These are phyloP conservation scores for Pinus albicaulis DNA, from an alignment of 75 land plant genomes.

Conservation along the genomic window DNA sequence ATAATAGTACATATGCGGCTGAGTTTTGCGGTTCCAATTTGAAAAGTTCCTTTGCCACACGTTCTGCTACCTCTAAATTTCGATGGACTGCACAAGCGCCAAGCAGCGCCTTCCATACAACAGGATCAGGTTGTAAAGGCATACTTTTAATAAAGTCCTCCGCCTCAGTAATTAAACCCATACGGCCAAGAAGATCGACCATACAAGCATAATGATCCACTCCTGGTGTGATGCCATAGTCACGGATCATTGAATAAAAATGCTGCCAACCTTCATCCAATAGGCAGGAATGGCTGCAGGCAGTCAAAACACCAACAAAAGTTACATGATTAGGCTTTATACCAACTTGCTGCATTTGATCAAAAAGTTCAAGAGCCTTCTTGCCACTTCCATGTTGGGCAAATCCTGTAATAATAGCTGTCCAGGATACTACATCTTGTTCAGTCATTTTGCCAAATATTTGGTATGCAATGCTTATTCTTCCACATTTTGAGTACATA, in stretches of 20 bases:
- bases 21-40: slow-evolving; percentile 50
- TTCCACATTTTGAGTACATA: slow-evolving; percentile 72
- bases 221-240: slow-evolving; percentile 41
- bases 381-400: slow-evolving; percentile 67
- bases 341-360: slow-evolving; percentile 41
- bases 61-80: slow-evolving; percentile 33
- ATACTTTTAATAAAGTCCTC: slow-evolving; percentile 46
- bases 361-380: slow-evolving; percentile 48
- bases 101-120: slow-evolving; percentile 62
- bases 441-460: slow-evolving; percentile 28
- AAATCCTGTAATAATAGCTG: slow-evolving; percentile 60
- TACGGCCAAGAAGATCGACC: slow-evolving; percentile 74
- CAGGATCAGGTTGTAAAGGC: slow-evolving; percentile 69
- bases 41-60: slow-evolving; percentile 46
- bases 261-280: slow-evolving; percentile 50
- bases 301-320: slow-evolving; percentile 62
- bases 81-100: slow-evolving; percentile 57
- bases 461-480: slow-evolving; percentile 27
- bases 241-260: slow-evolving; percentile 48
- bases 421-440: slow-evolving; percentile 71
- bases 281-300: slow-evolving; percentile 73
- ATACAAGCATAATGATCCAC: slow-evolving; percentile 69
- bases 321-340: slow-evolving; percentile 74
- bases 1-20: slow-evolving; percentile 52
- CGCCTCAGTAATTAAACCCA: slow-evolving; percentile 63